These are phyloP conservation scores for Tolypocladium nubicola DNA, from an alignment of 2,329 filamentous ascomycete genomes.

Conservation along the genomic window DNA sequence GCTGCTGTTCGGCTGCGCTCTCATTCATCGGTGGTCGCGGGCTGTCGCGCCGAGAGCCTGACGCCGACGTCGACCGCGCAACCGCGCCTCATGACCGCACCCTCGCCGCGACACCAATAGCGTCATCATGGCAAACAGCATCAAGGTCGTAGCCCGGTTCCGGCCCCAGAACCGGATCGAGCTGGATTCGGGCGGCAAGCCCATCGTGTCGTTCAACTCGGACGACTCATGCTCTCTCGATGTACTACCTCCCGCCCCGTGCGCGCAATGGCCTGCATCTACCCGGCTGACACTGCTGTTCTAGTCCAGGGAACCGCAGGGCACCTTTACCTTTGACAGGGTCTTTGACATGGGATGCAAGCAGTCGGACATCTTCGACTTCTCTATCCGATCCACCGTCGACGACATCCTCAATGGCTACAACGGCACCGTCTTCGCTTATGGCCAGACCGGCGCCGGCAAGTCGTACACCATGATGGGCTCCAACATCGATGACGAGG, in stretches of 20 bases:
- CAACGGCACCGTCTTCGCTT: slow-evolving; percentile 97
- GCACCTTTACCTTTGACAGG: slow-evolving; percentile 91
- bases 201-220: slow-evolving; percentile 80
- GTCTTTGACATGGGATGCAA: slow-evolving; percentile 91
- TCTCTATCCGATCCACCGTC: slow-evolving; percentile 89
- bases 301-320: slow-evolving; percentile 72
- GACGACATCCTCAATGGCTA: slow-evolving; percentile 98
- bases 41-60: neutral
- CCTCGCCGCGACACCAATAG: slow-evolving; percentile 2
- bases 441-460: slow-evolving; percentile 94
- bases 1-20: slow-evolving; percentile 1
- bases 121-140: slow-evolving; percentile 50
- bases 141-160: slow-evolving; percentile 94
- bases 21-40: neutral
- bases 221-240: slow-evolving; percentile 82
- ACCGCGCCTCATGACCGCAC: slow-evolving; percentile 6
- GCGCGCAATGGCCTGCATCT: neutral
- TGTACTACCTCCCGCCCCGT: slow-evolving; percentile 42
- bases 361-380: slow-evolving; percentile 94
- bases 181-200: slow-evolving; percentile 78
- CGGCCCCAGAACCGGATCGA: slow-evolving; percentile 94
- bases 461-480: slow-evolving; percentile 93
- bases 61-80: slow-evolving; percentile 1
- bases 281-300: slow-evolving; percentile 11
- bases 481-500: slow-evolving; percentile 79